These are phyloP conservation scores for Apiospora phragmitis DNA, from an alignment of 2,329 filamentous ascomycete species.

Conservation along the genomic window DNA sequence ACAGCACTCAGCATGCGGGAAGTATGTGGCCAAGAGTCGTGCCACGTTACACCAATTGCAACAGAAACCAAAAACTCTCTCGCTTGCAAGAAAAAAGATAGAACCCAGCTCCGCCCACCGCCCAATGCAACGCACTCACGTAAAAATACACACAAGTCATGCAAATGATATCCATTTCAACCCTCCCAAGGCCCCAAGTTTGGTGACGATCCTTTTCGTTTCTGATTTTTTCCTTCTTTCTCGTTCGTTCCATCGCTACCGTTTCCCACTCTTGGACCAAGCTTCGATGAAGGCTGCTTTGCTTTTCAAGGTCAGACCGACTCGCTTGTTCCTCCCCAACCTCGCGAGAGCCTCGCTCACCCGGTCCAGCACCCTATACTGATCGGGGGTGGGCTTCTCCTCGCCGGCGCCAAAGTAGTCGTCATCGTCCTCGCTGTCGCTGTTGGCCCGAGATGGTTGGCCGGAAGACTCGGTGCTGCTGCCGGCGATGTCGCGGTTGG, in stretches of 20 bases:
- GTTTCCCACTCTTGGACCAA: conserved; percentile 49
- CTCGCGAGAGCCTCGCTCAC: conserved; percentile 86
- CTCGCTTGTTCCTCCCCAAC: conserved; percentile 82
- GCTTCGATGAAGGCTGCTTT: conserved; percentile 80
- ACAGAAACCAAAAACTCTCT: background rate
- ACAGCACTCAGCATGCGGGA: background rate
- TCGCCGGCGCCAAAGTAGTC: conserved; percentile 27
- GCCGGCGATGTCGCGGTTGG: conserved; percentile 38
- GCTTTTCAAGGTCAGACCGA: conserved; percentile 79
- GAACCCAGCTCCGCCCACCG: background rate
- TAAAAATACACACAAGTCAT: background rate
- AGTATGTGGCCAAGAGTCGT: background rate
- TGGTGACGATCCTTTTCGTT: background rate
- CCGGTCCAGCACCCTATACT: conserved; percentile 72
- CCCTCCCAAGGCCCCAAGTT: background rate
- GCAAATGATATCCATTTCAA: background rate
- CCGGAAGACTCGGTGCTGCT: conserved; percentile 22
- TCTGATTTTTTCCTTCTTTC: background rate
- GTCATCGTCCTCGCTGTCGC: conserved; percentile 22
- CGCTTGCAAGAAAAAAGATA: background rate
- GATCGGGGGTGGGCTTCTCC: conserved; percentile 48
- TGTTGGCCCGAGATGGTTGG: conserved; percentile 22
- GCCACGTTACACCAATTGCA: background rate
- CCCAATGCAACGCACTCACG: background rate
- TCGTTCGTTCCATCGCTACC: conserved; percentile 11